A percentile compares a stretch with the other conserved stretches of the same genome.
These are phyloP conservation scores for Polytolypa hystricis DNA, from an alignment of 2,329 filamentous ascomycete genomes.

Conservation along the genomic window DNA sequence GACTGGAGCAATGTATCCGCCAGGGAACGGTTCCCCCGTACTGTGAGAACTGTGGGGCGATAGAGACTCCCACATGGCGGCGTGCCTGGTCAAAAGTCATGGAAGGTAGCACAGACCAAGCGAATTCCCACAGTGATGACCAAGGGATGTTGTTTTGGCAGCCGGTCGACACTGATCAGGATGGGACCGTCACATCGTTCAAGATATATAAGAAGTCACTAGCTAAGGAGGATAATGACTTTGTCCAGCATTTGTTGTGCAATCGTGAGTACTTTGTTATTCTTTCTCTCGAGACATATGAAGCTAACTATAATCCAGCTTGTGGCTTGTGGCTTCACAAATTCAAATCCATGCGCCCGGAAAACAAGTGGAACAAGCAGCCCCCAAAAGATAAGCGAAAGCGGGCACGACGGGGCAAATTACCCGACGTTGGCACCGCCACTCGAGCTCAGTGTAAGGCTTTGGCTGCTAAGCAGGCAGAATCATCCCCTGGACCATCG, in stretches of 20 bases:
- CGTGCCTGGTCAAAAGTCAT: constrained; percentile 77
- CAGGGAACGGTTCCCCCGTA: constrained; percentile 77
- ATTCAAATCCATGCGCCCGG: constrained; percentile 70
- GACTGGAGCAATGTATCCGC: constrained; percentile 50
- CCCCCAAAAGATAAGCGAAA: constrained; percentile 33
- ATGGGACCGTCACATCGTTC: constrained; percentile 55
- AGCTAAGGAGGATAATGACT: constrained; percentile 55
- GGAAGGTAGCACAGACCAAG: constrained; percentile 56
- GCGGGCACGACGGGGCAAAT: constrained; percentile 25
- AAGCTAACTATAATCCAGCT: constrained; percentile 38
- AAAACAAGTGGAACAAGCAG: constrained; percentile 68
- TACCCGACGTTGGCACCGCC: no score
- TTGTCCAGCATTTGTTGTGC: constrained; percentile 67
- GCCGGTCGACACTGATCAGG: constrained; percentile 50
- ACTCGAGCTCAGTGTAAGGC: constrained; percentile 8
- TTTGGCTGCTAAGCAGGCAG: constrained; percentile 20
- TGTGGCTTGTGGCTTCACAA: constrained; percentile 94
- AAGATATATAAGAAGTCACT: constrained; percentile 65
- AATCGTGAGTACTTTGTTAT: constrained; percentile 54
- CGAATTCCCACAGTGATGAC: constrained; percentile 62
- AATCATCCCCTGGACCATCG: constrained; percentile 30
- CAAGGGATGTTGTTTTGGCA: constrained; percentile 66
- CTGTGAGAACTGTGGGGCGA: constrained; percentile 86
- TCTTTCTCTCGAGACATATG: constrained; percentile 6
- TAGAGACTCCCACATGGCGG: constrained; percentile 93